Evolutionary conservation across 306 rosid species (phyloP), one percentile per base, ranked within the genome.

Genomic region (Spatholobus suberectus): DNA sequence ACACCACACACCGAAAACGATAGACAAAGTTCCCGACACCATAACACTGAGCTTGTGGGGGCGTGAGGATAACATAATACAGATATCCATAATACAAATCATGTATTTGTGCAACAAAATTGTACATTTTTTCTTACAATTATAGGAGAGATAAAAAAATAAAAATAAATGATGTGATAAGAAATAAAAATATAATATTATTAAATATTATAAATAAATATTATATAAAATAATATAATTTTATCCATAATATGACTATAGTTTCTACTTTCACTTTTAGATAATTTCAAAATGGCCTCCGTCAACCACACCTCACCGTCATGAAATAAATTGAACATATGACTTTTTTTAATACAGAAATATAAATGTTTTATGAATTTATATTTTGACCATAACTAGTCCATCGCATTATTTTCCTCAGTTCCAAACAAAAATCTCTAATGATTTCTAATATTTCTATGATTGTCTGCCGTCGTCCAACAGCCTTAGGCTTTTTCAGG

Each of bases 41-140:
- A 59, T 24, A 43, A 34, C 78, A 73, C 44, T 27, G 10, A 18
- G 5, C 63, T 63, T 63, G 70, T 63, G 97, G 61, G 18, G 34
- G 2, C 20, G 14, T 21, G 2, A 38, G 0, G 35, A 68, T 68
- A 20, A 40, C 47, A 21, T 21, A 38, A 11, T 21, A 40, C 73
- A 20, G 4, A 10, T 67, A 0, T 65, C 70, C 70, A 15, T 13
- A 12, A 5, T 59, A 24, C 44, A 5, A 13, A 26, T 29, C 10
- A 12, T 27, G n/a, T n/a, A 2, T 61, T 15, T 32, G 40, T 7
- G 14, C 69, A 6, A 2, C 20, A 10, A 2, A 0, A 20, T 12
- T 24, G 8, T 59, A 12, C 3, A 11, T 2, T 15, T 59, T 59
- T 5, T 63, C 24, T 63, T 63, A 2, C 3, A 21, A 57, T 57